Conservation (phyloP, 495 filamentous ascomycete species). For the Tuber calosporum region DNA sequence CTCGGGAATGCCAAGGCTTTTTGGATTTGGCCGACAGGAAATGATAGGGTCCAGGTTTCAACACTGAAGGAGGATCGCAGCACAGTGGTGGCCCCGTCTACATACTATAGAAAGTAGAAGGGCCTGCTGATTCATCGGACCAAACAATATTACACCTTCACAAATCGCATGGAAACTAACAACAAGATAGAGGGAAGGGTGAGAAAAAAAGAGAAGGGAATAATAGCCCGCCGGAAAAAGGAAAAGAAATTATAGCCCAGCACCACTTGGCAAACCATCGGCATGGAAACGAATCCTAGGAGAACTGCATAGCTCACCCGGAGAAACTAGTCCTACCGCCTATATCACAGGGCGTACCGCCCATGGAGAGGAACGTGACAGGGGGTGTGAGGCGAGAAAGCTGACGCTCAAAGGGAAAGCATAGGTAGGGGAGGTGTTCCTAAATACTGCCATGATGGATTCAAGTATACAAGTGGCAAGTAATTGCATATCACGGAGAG, state of each 20-base stretch:
- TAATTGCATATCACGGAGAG: background rate
- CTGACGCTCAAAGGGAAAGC: background rate
- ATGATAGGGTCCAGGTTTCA: background rate
- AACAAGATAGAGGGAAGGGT: too few species aligned
- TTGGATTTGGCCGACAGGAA: background rate
- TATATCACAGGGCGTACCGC: background rate
- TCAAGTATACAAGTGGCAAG: background rate
- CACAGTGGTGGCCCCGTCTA: background rate
- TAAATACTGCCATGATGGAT: background rate
- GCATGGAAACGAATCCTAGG: background rate
- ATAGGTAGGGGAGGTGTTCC: too few species aligned
- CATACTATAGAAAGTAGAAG: too few species aligned
- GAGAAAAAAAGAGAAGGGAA: too few species aligned
- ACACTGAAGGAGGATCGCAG: background rate
- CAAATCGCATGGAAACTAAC: too few species aligned
- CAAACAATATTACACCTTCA: too few species aligned
- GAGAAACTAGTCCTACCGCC: background rate
- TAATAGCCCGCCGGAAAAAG: too few species aligned
- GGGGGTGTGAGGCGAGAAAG: too few species aligned
- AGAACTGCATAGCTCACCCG: background rate
- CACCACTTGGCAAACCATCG: background rate
- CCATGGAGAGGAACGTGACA: too few species aligned
- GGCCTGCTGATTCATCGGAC: too few species aligned
- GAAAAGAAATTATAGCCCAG: too few species aligned
- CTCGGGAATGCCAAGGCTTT: background rate